phyloP scores from a whole-genome alignment of 225 moss, liverwort and hornwort genomes.

The Climacium dendroides region DNA sequence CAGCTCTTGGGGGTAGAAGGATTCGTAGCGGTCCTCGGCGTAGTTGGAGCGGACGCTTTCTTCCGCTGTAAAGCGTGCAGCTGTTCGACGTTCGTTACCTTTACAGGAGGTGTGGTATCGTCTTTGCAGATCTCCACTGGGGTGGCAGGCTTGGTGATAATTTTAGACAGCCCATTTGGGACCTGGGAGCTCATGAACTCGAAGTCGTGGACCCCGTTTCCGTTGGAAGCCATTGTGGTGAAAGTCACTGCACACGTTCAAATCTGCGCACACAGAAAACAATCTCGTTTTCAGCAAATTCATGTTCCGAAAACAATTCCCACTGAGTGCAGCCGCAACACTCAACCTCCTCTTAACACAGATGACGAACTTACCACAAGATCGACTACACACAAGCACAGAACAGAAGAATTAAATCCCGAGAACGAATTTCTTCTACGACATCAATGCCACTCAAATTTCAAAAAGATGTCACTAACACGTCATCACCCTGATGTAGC shows the following conservation, averaged over 20 bases:
- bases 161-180: constrained; percentile 46
- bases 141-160: constrained; percentile 45
- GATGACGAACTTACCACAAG: not conserved
- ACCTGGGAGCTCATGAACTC: constrained; percentile 26
- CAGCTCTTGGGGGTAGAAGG: constrained; percentile 7
- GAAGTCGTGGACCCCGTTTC: constrained; percentile 16
- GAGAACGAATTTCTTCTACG: not conserved
- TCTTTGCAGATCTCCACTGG: constrained; percentile 64
- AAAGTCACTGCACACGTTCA: not conserved
- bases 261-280: not conserved
- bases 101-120: constrained; percentile 65
- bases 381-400: not conserved
- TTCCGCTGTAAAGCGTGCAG: constrained; percentile 81
- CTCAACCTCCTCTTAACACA: not conserved
- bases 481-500: not conserved
- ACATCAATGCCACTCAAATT: not conserved
- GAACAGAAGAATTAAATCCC: not conserved
- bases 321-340: not conserved
- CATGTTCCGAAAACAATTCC: not conserved
- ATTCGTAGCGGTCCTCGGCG: constrained; percentile 42
- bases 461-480: not conserved
- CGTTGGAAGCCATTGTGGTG: constrained; percentile 24
- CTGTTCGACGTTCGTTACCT: constrained; percentile 64
- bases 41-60: constrained; percentile 53
- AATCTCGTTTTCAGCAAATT: not conserved